A percentile compares a stretch with the other conserved stretches of the same genome.
phyloP scores from a whole-genome alignment of 2,329 filamentous ascomycete species.

The Rutstroemia sydowiana region DNA sequence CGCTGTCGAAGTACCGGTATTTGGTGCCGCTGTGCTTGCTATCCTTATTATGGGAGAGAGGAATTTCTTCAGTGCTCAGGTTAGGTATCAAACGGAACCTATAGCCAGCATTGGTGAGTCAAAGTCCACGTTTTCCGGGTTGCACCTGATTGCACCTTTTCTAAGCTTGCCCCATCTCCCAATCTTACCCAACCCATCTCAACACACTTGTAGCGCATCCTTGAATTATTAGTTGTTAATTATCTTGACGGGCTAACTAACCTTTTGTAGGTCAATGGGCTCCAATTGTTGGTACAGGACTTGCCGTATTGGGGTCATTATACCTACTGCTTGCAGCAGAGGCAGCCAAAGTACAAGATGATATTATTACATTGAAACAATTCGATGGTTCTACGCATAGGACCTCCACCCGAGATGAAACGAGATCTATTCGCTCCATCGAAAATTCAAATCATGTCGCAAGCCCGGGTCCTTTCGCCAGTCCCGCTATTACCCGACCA shows the following conservation, averaged over 20 bases:
- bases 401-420: too few relatives aligned
- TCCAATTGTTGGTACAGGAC: constrained; percentile 48
- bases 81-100: constrained; percentile 54
- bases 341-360: constrained; percentile 9
- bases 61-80: constrained; percentile 53
- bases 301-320: constrained; percentile 52
- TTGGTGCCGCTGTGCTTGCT: constrained; percentile 49
- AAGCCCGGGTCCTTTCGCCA: too few relatives aligned
- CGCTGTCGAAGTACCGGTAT: constrained; percentile 51
- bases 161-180: too few relatives aligned
- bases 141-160: too few relatives aligned
- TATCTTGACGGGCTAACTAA: constrained; percentile 3
- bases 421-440: too few relatives aligned
- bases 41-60: constrained; percentile 55
- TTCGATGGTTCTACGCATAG: constrained; percentile 4
- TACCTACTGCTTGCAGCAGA: constrained; percentile 40
- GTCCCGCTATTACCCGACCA: background rate
- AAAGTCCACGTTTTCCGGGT: too few relatives aligned
- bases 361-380: constrained; percentile 5
- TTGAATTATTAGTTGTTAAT: too few relatives aligned
- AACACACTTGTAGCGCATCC: too few relatives aligned
- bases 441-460: too few relatives aligned
- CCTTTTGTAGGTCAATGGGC: constrained; percentile 47
- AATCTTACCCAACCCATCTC: too few relatives aligned
- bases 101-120: constrained; percentile 51